Base-by-base conservation (phyloP, 345 rosid genomes). In the Clausena lansium region DNA sequence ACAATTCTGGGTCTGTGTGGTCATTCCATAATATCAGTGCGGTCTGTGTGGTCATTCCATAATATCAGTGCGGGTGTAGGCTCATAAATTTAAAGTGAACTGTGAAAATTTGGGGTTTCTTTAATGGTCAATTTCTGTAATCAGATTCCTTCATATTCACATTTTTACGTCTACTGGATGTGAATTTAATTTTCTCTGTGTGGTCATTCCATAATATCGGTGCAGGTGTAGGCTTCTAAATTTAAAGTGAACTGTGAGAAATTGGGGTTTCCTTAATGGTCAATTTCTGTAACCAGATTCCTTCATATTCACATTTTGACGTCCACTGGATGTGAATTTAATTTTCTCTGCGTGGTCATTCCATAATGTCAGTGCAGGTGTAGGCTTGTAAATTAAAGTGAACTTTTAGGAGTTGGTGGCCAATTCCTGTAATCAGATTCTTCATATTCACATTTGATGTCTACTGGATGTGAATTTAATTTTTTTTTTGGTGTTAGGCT, bases 401-500 rank as follows among this genome's bases (percentile, higher is more conserved):
- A 62, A 62, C 66, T 11, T 62, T 28, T 36, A 63, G 39, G 32
- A 63, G 24, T 61, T 63, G 39, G 39, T 63, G 17, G 38, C 38
- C 22, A 63, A 15, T 32, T 30, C 67, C n/a, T 30, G 32, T 5
- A 32, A 63, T 30, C 6, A 30, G 11, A 32, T 20, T 63, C 22
- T 63, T 7, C 39, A 30, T 14, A 13, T 17, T 28, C 19, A 6
- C 67, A 63, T 63, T n/a, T 63, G 39, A 6, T 7, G 20, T 63
- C 35, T 5, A 30, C 24, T 63, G 24, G 38, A 2, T 55, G 41
- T 9, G 9, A 45, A 22, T 59, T 17, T 33, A 41, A 13, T 41
- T 41, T 41, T 32, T 32, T 59, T 63, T 50, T n/a, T n/a, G n/a
- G 41, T 82, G 67, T 74, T 88, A 96, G 99, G 97, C 98, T 63